phyloP scores from a whole-genome alignment of 2,329 filamentous ascomycete species.

The Xylariaceae sp. region DNA sequence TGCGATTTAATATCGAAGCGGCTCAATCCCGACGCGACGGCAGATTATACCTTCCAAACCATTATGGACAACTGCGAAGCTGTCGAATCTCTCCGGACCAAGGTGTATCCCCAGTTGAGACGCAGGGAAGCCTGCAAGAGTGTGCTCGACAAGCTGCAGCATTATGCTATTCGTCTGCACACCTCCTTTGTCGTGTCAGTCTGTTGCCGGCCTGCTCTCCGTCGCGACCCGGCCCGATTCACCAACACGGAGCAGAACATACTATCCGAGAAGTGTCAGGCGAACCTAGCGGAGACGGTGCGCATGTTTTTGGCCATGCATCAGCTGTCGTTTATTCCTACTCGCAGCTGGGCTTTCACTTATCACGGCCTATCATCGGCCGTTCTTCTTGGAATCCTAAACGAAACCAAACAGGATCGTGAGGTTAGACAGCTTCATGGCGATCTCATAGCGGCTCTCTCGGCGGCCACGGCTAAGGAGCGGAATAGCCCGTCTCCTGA shows the following conservation, averaged over 20 bases:
- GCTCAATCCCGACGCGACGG: slow-evolving; percentile 50
- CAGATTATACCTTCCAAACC: slow-evolving; percentile 45
- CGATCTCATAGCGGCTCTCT: slow-evolving; percentile 58
- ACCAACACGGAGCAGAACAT: slow-evolving; percentile 48
- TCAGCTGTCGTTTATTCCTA: slow-evolving; percentile 60
- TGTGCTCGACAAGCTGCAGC: slow-evolving; percentile 56
- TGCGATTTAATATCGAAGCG: slow-evolving; percentile 56
- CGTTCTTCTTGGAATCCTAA: slow-evolving; percentile 57
- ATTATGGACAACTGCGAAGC: slow-evolving; percentile 55
- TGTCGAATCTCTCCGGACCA: slow-evolving; percentile 47
- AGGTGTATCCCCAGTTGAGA: slow-evolving; percentile 48
- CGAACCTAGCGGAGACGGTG: slow-evolving; percentile 59
- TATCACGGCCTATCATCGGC: slow-evolving; percentile 63
- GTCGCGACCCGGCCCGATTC: slow-evolving; percentile 48
- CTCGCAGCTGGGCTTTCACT: slow-evolving; percentile 62
- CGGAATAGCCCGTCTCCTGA: slow-evolving; percentile 46
- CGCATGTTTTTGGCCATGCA: slow-evolving; percentile 67
- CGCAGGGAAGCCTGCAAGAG: slow-evolving; percentile 60
- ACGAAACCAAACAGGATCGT: slow-evolving; percentile 58
- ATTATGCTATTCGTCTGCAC: slow-evolving; percentile 60
- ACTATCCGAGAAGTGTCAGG: slow-evolving; percentile 55
- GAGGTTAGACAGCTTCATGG: slow-evolving; percentile 60
- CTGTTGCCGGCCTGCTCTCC: slow-evolving; percentile 57
- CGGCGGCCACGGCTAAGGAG: slow-evolving; percentile 60
- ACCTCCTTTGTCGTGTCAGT: slow-evolving; percentile 62